These are phyloP conservation scores for Phytophthora fragariae DNA, from an alignment of 352 stramenopile genomes.

Conservation along the genomic window DNA sequence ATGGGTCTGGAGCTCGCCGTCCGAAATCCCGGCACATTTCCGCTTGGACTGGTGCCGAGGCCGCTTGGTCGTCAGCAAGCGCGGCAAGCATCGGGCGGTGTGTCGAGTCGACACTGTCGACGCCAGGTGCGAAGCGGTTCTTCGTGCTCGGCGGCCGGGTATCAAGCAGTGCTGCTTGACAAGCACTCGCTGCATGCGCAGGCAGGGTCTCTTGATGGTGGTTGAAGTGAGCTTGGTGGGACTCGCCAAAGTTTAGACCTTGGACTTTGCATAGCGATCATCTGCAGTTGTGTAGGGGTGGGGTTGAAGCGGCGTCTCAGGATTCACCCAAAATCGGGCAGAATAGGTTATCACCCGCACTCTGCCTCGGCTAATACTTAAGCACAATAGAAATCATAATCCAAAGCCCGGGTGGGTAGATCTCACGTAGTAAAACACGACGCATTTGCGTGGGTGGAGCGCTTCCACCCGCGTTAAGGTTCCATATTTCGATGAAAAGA, in stretches of 20 bases:
- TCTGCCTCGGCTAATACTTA: too few species aligned
- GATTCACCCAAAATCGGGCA: slow-evolving; percentile 10
- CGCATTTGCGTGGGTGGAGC: neutral
- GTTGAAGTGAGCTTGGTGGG: slow-evolving; percentile 40
- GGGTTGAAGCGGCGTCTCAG: slow-evolving; percentile 37
- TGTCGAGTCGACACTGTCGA: slow-evolving; percentile 15
- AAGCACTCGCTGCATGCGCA: neutral
- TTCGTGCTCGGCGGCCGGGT: slow-evolving; percentile 6
- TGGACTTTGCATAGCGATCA: slow-evolving; percentile 30
- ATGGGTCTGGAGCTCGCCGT: neutral
- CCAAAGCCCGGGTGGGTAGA: too few species aligned
- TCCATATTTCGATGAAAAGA: slow-evolving; percentile 20
- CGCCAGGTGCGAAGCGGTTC: slow-evolving; percentile 4
- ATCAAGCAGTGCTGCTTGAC: neutral
- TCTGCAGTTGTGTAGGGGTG: slow-evolving; percentile 43
- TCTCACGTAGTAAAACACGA: neutral
- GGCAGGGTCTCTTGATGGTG: slow-evolving; percentile 19
- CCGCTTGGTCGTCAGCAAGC: slow-evolving; percentile 11
- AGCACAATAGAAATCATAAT: too few species aligned
- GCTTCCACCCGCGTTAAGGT: neutral
- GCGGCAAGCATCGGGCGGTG: slow-evolving; percentile 13
- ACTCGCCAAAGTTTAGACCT: slow-evolving; percentile 25
- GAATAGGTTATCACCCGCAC: slow-evolving; percentile 1
- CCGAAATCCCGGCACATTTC: slow-evolving; percentile 1
- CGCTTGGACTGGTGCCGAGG: neutral